These are phyloP conservation scores for Panaeolus cyanescens DNA, from an alignment of 768 basidiomycete genomes.

Conservation along the genomic window DNA sequence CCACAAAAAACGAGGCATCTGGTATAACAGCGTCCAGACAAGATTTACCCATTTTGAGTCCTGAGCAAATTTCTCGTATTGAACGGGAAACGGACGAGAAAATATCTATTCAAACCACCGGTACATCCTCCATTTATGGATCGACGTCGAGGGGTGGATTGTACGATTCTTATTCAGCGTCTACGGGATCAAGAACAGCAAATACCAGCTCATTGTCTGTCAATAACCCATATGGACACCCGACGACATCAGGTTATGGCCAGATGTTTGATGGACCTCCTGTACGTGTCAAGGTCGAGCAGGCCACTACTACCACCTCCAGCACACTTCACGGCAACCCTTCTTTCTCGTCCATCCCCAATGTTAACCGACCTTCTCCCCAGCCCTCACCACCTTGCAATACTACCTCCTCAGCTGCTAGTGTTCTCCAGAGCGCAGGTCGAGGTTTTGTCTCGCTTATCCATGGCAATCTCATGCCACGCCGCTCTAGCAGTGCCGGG, in stretches of 20 bases:
- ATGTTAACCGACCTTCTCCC: not conserved
- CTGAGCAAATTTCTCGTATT: constrained; percentile 19
- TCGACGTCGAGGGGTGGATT: not conserved
- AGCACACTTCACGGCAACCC: not conserved
- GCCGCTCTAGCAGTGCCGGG: constrained; percentile 12
- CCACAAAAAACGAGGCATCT: not conserved
- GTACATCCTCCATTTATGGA: not conserved
- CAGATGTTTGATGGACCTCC: not conserved
- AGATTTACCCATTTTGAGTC: constrained; percentile 16
- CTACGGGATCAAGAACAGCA: not conserved
- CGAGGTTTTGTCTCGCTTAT: not conserved
- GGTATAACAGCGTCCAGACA: not conserved
- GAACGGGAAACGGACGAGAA: constrained; percentile 17
- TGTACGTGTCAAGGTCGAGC: not conserved
- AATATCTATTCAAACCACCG: not conserved
- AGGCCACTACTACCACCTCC: not conserved
- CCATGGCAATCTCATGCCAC: constrained; percentile 3
- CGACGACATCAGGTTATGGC: not conserved
- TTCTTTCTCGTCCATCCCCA: not conserved
- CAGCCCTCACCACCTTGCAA: not conserved
- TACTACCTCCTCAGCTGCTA: constrained; percentile 7
- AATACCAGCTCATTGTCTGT: not conserved
- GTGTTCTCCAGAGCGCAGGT: not conserved
- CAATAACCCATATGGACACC: not conserved
- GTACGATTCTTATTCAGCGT: not conserved